These are phyloP conservation scores for Curvularia verruculosa DNA, from an alignment of 2,329 filamentous ascomycete genomes.

Conservation along the genomic window DNA sequence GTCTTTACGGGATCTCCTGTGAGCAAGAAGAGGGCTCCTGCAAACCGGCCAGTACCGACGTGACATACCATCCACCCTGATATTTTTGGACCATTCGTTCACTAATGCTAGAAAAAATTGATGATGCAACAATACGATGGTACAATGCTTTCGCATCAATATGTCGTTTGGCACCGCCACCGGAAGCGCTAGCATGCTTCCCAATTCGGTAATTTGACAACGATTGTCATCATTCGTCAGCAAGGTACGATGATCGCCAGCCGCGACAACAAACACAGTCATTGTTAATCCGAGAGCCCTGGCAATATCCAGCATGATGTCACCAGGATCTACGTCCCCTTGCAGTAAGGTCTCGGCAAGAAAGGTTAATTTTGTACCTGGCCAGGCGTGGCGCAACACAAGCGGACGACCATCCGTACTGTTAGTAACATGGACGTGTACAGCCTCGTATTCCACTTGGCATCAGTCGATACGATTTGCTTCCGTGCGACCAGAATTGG, in stretches of 20 bases:
- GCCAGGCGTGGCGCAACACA: neutral
- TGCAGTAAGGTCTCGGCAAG: constrained; percentile 1
- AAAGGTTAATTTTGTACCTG: neutral
- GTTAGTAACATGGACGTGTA: neutral
- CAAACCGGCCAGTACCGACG: constrained; percentile 2
- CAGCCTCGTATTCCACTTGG: constrained; percentile 6
- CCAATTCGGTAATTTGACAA: neutral
- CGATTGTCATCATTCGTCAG: constrained; percentile 11
- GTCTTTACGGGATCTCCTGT: constrained; percentile 35
- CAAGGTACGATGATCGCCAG: constrained; percentile 9
- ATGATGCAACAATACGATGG: neutral
- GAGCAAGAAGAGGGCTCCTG: constrained; percentile 21
- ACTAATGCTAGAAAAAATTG: neutral
- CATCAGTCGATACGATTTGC: neutral
- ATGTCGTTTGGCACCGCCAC: neutral
- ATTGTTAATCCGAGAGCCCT: neutral
- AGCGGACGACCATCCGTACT: neutral
- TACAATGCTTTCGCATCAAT: neutral
- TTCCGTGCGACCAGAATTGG: neutral
- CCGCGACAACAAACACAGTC: constrained; percentile 3
- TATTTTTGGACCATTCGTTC: neutral
- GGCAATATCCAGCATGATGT: neutral
- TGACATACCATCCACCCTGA: neutral
- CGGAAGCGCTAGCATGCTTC: neutral
- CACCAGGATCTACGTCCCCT: neutral